Conservation (phyloP, 78 protist species). For the Anaeramoeba flamelloides region DNA sequence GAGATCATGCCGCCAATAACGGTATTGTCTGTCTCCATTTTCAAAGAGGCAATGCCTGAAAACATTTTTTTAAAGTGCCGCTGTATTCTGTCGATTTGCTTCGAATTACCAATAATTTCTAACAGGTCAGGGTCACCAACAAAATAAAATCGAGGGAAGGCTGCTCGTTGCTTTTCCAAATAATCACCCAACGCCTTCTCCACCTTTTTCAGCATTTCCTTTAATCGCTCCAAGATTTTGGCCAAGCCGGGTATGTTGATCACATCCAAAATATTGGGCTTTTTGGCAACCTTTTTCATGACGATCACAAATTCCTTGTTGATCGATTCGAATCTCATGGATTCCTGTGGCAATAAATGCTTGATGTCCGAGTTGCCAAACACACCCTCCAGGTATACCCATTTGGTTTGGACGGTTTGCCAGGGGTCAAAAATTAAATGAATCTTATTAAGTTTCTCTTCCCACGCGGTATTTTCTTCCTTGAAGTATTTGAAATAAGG, state of each 20-base stretch:
- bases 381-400: slow-evolving; percentile 88
- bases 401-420: slow-evolving; percentile 79
- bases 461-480: slow-evolving; percentile 64
- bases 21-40: slow-evolving; percentile 25
- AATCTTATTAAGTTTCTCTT: slow-evolving; percentile 52
- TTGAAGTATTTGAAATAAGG: slow-evolving; percentile 76
- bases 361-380: slow-evolving; percentile 77
- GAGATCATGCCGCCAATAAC: slow-evolving; percentile 41
- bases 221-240: slow-evolving; percentile 47
- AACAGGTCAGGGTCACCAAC: slow-evolving; percentile 96
- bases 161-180: slow-evolving; percentile 66
- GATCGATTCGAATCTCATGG: slow-evolving; percentile 43
- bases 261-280: slow-evolving; percentile 50
- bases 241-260: slow-evolving; percentile 37
- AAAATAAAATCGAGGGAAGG: slow-evolving; percentile 92
- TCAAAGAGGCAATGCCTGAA: slow-evolving; percentile 27
- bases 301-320: slow-evolving; percentile 60
- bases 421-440: slow-evolving; percentile 50
- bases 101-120: slow-evolving; percentile 84
- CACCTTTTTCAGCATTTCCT: slow-evolving; percentile 52
- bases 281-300: slow-evolving; percentile 38
- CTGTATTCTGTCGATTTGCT: slow-evolving; percentile 32
- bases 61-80: slow-evolving; percentile 85
- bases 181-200: slow-evolving; percentile 86
- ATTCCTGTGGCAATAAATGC: slow-evolving; percentile 63